Conservation (phyloP, 2,329 filamentous ascomycete species). For the Neonectria neomacrospora region DNA sequence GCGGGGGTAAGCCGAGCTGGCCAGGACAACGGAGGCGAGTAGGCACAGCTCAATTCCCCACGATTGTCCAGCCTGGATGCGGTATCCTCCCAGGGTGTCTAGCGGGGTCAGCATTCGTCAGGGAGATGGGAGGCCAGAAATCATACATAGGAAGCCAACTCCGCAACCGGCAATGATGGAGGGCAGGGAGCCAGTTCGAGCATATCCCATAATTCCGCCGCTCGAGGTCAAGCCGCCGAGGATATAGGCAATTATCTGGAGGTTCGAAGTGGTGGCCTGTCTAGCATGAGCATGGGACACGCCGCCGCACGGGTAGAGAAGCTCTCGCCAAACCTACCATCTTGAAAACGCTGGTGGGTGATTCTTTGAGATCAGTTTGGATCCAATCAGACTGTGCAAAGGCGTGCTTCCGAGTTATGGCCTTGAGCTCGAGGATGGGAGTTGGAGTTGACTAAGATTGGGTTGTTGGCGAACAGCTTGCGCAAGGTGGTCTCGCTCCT, state of each 20-base stretch:
- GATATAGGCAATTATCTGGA: slow-evolving; percentile 74
- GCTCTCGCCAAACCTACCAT: slow-evolving; percentile 24
- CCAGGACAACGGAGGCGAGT: slow-evolving; percentile 86
- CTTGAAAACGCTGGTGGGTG: neutral
- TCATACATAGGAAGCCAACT: slow-evolving; percentile 75
- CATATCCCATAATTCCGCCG: slow-evolving; percentile 88
- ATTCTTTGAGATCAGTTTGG: neutral
- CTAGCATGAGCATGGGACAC: slow-evolving; percentile 5
- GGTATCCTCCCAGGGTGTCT: slow-evolving; percentile 84
- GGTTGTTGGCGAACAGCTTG: slow-evolving; percentile 1
- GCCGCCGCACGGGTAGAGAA: neutral
- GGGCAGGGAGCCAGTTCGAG: slow-evolving; percentile 85
- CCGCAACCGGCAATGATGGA: slow-evolving; percentile 86
- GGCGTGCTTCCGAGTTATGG: neutral
- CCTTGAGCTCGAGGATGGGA: neutral
- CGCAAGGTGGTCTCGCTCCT: slow-evolving; percentile 10
- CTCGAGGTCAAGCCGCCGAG: slow-evolving; percentile 85
- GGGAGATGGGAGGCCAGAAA: neutral
- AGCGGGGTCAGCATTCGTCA: slow-evolving; percentile 20
- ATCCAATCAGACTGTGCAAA: neutral
- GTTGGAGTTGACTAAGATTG: neutral
- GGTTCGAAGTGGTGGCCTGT: slow-evolving; percentile 36
- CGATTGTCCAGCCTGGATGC: slow-evolving; percentile 77
- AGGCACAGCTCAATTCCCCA: slow-evolving; percentile 93
- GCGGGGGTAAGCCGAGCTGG: slow-evolving; percentile 84